Conservation (phyloP, 345 rosid genomes). For the Microthlaspi erraticum region DNA sequence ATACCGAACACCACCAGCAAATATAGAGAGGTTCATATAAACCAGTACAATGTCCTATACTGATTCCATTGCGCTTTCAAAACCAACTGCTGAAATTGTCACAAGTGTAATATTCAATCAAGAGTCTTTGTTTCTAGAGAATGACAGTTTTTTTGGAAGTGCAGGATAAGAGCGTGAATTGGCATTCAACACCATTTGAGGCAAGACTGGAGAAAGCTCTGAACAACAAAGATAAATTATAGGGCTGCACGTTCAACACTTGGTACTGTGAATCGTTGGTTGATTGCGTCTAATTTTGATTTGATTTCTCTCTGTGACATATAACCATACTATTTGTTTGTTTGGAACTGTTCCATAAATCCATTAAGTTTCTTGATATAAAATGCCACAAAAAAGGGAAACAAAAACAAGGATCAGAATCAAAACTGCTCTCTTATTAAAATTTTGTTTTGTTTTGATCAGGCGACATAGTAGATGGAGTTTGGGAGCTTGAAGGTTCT, state of each 20-base stretch:
- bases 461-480: constrained; percentile 69
- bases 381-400: neutral
- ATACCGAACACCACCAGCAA: constrained; percentile 91
- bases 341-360: neutral
- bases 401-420: constrained; percentile 20
- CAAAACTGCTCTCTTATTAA: constrained; percentile 6
- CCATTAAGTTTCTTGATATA: constrained; percentile 8
- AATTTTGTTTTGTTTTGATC: constrained; percentile 29
- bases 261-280: constrained; percentile 12
- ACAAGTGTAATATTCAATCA: neutral
- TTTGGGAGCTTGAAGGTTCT: constrained; percentile 92
- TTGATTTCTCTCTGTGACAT: constrained; percentile 10
- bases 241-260: constrained; percentile 20
- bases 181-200: constrained; percentile 95
- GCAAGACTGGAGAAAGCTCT: constrained; percentile 93
- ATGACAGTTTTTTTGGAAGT: constrained; percentile 54
- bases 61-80: neutral
- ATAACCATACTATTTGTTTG: neutral
- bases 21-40: constrained; percentile 78
- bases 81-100: neutral
- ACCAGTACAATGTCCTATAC: neutral
- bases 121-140: constrained; percentile 12
- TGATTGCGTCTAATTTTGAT: neutral
- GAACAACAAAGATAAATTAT: constrained; percentile 47
- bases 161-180: constrained; percentile 92